A percentile compares a stretch with the other conserved stretches of the same genome.
Conservation (phyloP, 1,139 yeast species). For the Blastobotrys ciferrii region DNA sequence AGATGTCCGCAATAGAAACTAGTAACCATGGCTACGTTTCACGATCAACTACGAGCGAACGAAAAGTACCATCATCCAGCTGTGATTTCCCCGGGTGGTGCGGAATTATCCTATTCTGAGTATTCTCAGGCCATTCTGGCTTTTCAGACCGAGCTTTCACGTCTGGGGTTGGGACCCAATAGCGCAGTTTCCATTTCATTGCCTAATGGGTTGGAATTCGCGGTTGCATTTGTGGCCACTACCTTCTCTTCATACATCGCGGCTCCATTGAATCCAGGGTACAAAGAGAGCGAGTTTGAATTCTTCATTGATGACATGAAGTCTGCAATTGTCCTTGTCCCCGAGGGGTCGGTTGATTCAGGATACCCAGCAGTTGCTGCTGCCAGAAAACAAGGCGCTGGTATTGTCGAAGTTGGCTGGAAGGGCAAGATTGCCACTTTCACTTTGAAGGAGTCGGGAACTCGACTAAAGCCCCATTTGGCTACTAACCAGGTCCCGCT, state of each 20-base stretch:
- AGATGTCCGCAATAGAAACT: background rate
- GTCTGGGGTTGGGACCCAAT: constrained; percentile 37
- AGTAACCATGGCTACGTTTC: constrained; percentile 25
- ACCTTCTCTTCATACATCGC: constrained; percentile 56
- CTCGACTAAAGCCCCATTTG: constrained; percentile 5
- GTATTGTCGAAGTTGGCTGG: constrained; percentile 52
- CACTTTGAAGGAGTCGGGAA: constrained; percentile 11
- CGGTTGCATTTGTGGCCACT: constrained; percentile 51
- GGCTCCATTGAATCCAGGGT: constrained; percentile 63
- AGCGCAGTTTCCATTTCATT: constrained; percentile 57
- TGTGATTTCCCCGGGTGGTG: constrained; percentile 33
- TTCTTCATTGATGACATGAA: constrained; percentile 59
- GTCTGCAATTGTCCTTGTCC: constrained; percentile 55
- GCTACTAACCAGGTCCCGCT: constrained; percentile 35
- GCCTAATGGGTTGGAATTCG: constrained; percentile 58
- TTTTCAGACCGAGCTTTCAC: constrained; percentile 32
- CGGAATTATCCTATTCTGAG: constrained; percentile 31
- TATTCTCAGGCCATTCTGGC: constrained; percentile 28
- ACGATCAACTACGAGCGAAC: constrained; percentile 21
- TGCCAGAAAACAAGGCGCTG: constrained; percentile 47
- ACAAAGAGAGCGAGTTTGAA: constrained; percentile 57
- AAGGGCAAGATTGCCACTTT: constrained; percentile 30
- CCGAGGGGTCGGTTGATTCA: constrained; percentile 44
- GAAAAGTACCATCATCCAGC: constrained; percentile 20
- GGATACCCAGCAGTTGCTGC: constrained; percentile 48